Percentiles rank a stretch among this genome's conserved stretches.
Conservation (phyloP, 495 filamentous ascomycete genomes). For the Apodospora peruviana region DNA sequence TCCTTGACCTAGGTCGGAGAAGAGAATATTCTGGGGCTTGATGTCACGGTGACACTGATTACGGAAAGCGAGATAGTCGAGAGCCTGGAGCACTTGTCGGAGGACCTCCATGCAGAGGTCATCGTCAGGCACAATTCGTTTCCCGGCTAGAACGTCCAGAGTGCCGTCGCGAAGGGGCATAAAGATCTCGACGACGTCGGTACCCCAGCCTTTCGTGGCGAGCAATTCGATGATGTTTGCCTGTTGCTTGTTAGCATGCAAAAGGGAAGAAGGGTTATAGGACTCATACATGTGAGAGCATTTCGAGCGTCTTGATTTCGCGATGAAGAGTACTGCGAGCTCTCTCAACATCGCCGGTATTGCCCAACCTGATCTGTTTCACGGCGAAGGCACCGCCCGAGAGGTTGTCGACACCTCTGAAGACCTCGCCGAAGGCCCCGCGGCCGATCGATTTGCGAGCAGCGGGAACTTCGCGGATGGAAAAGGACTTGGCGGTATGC, state of each 20-base stretch:
- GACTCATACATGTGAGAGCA: slow-evolving; percentile 3
- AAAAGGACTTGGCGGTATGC: neutral
- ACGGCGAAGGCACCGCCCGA: slow-evolving; percentile 5
- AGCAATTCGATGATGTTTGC: slow-evolving; percentile 10
- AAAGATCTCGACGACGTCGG: neutral
- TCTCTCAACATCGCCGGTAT: neutral
- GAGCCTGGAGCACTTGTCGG: slow-evolving; percentile 18
- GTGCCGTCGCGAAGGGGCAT: slow-evolving; percentile 5
- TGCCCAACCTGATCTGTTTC: slow-evolving; percentile 8
- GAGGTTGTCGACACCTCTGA: neutral
- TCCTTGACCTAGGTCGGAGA: neutral
- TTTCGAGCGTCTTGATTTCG: slow-evolving; percentile 7
- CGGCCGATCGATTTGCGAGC: neutral
- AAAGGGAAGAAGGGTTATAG: neutral
- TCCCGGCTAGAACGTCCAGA: neutral
- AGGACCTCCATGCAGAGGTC: neutral
- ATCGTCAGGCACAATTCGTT: neutral
- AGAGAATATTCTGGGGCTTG: slow-evolving; percentile 68
- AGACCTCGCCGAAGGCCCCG: neutral
- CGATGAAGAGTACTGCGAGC: neutral
- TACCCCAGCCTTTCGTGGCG: neutral
- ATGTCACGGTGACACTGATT: slow-evolving; percentile 66
- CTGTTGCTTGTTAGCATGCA: neutral
- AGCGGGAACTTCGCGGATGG: neutral
- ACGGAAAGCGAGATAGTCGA: slow-evolving; percentile 23